Evolutionary conservation across 164 flowering plant genomes (phyloP).

Genomic region (Chimonanthus salicifolius): DNA sequence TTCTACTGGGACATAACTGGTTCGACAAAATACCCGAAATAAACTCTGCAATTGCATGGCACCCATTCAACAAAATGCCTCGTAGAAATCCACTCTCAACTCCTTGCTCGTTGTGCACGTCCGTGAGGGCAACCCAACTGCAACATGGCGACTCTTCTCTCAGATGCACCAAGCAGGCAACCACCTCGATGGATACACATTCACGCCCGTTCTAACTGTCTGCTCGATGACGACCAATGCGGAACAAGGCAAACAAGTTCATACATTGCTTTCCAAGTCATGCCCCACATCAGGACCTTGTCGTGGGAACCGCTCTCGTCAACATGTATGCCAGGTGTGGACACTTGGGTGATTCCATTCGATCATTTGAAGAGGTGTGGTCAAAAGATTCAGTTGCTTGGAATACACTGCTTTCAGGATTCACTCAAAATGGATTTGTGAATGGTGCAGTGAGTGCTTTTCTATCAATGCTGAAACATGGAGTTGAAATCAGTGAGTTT

Average conservation of each 20-base stretch:
- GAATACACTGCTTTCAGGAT: slow-evolving; percentile 49
- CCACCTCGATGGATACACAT: slow-evolving; percentile 30
- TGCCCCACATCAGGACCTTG: slow-evolving; percentile 21
- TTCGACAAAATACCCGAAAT: background rate
- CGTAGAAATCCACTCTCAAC: slow-evolving; percentile 28
- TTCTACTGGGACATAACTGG: background rate
- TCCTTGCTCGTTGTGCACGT: slow-evolving; percentile 23
- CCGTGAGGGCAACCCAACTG: slow-evolving; percentile 18
- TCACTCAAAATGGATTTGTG: slow-evolving; percentile 26
- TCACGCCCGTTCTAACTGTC: slow-evolving; percentile 38
- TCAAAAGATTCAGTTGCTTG: slow-evolving; percentile 45
- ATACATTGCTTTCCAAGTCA: slow-evolving; percentile 33
- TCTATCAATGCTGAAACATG: slow-evolving; percentile 28
- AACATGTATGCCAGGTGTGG: slow-evolving; percentile 50
- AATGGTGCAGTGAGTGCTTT: slow-evolving; percentile 28
- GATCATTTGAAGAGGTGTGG: slow-evolving; percentile 31
- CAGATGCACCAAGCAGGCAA: slow-evolving; percentile 17
- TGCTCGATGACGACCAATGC: slow-evolving; percentile 29
- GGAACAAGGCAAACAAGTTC: slow-evolving; percentile 35
- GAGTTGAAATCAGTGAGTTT: slow-evolving; percentile 30
- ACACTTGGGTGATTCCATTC: slow-evolving; percentile 22
- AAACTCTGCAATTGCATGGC: background rate
- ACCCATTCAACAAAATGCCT: slow-evolving; percentile 27
- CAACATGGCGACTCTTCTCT: slow-evolving; percentile 37
- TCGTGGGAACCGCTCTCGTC: slow-evolving; percentile 42